phyloP scores from a whole-genome alignment of 179 eudicot species.

The Beta macrorhiza region DNA sequence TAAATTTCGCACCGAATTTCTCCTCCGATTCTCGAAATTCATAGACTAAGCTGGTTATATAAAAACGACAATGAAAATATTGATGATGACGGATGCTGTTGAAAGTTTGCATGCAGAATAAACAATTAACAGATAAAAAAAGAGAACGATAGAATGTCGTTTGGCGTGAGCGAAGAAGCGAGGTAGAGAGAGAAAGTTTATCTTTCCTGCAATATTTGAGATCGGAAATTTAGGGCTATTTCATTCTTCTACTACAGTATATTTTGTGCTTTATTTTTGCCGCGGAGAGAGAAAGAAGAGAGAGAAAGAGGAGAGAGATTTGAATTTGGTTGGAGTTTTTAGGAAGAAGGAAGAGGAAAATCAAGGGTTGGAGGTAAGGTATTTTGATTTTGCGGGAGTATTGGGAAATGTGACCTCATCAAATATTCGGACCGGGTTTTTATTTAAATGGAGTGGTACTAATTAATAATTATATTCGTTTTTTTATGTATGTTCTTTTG shows the following conservation, averaged over 20 bases:
- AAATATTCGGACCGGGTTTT: constrained; percentile 27
- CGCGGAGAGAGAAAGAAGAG: constrained; percentile 12
- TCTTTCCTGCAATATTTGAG: constrained; percentile 16
- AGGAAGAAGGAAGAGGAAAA: constrained; percentile 15
- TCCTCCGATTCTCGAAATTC: constrained; percentile 2
- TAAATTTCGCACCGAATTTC: constrained; percentile 17
- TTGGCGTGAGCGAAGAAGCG: constrained; percentile 24
- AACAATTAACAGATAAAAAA: not conserved
- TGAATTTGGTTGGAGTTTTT: not conserved
- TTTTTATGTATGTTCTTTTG: not conserved
- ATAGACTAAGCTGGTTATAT: constrained; percentile 6
- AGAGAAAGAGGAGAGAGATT: constrained; percentile 1
- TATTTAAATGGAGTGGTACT: too few species aligned
- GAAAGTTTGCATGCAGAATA: constrained; percentile 17
- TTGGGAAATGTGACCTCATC: constrained; percentile 26
- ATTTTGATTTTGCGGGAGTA: constrained; percentile 30
- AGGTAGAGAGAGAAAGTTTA: constrained; percentile 4
- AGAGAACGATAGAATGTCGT: constrained; percentile 27
- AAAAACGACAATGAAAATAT: constrained; percentile 1
- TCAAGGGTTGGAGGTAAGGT: constrained; percentile 43
- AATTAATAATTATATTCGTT: too few species aligned
- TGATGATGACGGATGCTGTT: not conserved
- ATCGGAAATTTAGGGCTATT: constrained; percentile 28
- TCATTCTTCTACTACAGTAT: not conserved
- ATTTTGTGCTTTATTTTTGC: not conserved